phyloP scores from a whole-genome alignment of 345 rosid species.

The Trapa incisa region DNA sequence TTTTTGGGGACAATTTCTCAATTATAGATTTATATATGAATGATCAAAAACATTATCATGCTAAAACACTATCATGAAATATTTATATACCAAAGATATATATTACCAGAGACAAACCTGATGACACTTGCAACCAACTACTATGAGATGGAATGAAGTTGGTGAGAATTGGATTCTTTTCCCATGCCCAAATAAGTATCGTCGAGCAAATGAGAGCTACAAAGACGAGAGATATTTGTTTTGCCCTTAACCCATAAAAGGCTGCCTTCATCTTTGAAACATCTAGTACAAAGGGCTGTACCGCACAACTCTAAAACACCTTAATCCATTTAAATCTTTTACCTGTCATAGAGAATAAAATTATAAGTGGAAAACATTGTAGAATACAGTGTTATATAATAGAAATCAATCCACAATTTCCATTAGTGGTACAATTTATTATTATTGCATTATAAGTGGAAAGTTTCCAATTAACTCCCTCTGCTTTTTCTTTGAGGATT shows the following conservation, averaged over 20 bases:
- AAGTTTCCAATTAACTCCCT: too few relatives aligned
- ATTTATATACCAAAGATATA: neutral
- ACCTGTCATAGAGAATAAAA: neutral
- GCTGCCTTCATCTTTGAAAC: conserved; percentile 13
- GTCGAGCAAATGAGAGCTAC: conserved; percentile 11
- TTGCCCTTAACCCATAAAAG: conserved; percentile 15
- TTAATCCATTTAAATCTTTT: neutral
- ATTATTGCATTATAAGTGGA: too few relatives aligned
- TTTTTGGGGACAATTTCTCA: too few relatives aligned
- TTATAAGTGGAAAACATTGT: neutral
- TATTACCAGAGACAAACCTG: conserved; percentile 8
- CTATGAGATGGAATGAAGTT: conserved; percentile 8
- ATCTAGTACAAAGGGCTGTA: neutral
- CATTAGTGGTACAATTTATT: neutral
- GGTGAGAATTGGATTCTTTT: conserved; percentile 14
- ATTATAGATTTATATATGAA: too few relatives aligned
- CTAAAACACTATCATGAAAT: neutral
- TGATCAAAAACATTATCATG: too few relatives aligned
- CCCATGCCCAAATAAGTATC: conserved; percentile 18
- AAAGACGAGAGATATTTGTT: conserved; percentile 13
- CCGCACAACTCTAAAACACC: neutral
- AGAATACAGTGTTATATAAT: neutral
- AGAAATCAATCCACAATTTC: neutral
- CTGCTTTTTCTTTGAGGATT: too few relatives aligned
- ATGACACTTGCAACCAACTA: conserved; percentile 10